Conservation (phyloP, 257 asterid species). For the Solanum clarkiae region DNA sequence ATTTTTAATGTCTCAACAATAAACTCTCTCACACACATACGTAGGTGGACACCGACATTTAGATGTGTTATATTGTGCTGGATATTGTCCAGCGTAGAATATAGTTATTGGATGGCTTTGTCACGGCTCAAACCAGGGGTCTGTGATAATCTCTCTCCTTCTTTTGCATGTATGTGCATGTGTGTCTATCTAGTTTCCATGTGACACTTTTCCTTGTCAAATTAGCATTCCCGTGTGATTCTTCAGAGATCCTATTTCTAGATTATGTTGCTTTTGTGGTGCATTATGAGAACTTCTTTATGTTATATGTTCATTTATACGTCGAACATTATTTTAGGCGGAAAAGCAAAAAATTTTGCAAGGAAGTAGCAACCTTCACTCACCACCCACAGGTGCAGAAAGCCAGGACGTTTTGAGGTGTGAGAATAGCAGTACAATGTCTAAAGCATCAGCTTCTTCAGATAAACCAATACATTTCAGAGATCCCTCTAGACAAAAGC, state of each 20-base stretch:
- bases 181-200: background rate
- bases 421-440: constrained; percentile 16
- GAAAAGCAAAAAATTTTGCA: constrained; percentile 77
- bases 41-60: background rate
- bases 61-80: background rate
- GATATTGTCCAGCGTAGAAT: background rate
- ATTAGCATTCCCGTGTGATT: background rate
- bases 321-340: constrained; percentile 31
- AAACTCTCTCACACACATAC: background rate
- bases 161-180: background rate
- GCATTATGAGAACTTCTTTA: background rate
- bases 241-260: background rate
- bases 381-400: constrained; percentile 19
- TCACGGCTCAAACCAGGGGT: background rate
- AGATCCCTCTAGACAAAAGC: constrained; percentile 17
- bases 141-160: background rate
- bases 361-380: constrained; percentile 30
- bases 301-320: background rate
- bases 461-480: constrained; percentile 18
- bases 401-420: constrained; percentile 19
- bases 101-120: background rate
- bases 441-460: constrained; percentile 16
- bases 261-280: background rate
- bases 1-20: background rate
- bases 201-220: background rate